Evolutionary conservation across 1,284 basidiomycete species (phyloP), one percentile per base, ranked within the genome.

Genomic region (Retiboletus flavoniger): DNA sequence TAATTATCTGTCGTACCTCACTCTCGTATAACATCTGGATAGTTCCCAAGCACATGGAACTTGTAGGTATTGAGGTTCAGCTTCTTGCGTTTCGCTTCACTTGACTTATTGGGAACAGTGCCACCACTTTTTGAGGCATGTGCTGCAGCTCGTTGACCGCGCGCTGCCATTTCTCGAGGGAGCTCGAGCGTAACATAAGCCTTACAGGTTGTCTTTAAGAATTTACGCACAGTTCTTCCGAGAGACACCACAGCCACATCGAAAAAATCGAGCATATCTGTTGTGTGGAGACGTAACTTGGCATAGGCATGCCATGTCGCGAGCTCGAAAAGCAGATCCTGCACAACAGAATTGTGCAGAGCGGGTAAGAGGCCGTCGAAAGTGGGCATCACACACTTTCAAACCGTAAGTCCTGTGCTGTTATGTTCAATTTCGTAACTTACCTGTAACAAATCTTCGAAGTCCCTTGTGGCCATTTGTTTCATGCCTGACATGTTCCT

Each of bases 1-100:
- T 64, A 72, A 13, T 59, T 67, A 40, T 76, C 75, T 2, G 67
- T 72, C 6, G 73, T 73, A 0, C 73, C 73, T 41, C 60, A 61
- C 8, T 29, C 36, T 1, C 51, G 41, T 14, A 78, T 74, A 0
- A 60, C 56, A 1, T 35, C 31, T 0, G 62, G 45, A 50, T 74
- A 74, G 46, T 76, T 67, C 0, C 67, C 65, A 0, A 75, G 53
- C 0, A 56, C 50, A 56, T 76, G 74, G 0, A 63, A 51, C 51
- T 77, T 76, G 51, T 62, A 59, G 0, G 70, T 72, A 45, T 69
- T 69, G 53, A 68, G 7, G 17, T 29, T 44, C 55, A 54, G 31
- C 26, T 35, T 46, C 45, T 35, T 34, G 14, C 1, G 2, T 13
- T 47, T 47, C 14, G 13, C 9, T 7, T 0, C 16, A 4, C 1